Base-by-base conservation (phyloP, 495 filamentous ascomycete species). In the Podospora pseudopauciseta region DNA sequence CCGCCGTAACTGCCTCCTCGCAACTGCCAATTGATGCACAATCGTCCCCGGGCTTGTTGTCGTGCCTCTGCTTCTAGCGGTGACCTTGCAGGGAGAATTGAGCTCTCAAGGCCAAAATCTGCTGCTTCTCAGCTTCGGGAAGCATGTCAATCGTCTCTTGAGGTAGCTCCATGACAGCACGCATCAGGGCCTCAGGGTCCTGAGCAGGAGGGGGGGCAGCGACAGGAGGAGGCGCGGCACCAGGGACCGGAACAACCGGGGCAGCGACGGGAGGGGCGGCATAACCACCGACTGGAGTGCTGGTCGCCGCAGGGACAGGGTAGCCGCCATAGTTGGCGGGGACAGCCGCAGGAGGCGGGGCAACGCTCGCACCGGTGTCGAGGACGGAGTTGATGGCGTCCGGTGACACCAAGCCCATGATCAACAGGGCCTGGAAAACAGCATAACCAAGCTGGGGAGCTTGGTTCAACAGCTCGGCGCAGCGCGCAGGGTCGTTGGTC, bases 361-460 rank as follows among this genome's bases (percentile, higher is more conserved):
- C 71, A 59, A 23, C 59, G 16, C 23, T 18, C n/a, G 34, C 72
- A 58, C 71, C 71, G n/a, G 72, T 72, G n/a, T 84, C 83, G 28
- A 83, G 65, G 18, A 84, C 83, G 6, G 83, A 81, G 70, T 80
- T 80, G 64, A 84, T 84, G 23, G 82, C 81, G 54, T 84, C 78
- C 58, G 79, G 77, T 5, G 95, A 92, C 65, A 99, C 95, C 7
- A 99, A 87, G 57, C 91, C 92, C 89, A 98, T 93, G 18, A 97
- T 85, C 0, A 99, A 86, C 4, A 99, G 83, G 5, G 93, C 91
- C 77, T 98, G 96, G 82, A 99, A 98, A 71, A 98, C 91, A 27
- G 95, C 96, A 72, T 96, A 98, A 56, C 91, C 88, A 26, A 99
- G 89, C 80, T 99, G 95, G 0, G 95, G 95, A 0, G 95, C 94